These are phyloP conservation scores for Triticum urartu DNA, from an alignment of 176 grass and related monocot genomes.

Conservation along the genomic window DNA sequence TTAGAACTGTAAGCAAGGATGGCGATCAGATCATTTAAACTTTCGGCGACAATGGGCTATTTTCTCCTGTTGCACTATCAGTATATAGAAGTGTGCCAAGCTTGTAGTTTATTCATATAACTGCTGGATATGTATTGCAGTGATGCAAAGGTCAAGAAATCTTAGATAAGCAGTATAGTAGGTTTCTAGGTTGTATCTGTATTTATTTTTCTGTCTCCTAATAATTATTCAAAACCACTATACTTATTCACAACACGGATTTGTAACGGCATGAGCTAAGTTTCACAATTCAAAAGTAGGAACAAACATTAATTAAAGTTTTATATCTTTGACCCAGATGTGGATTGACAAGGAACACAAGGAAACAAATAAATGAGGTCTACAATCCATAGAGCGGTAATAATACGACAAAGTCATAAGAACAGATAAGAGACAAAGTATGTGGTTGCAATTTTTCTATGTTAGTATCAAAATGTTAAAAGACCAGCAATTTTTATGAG, in stretches of 20 bases:
- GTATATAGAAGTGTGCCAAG: background rate
- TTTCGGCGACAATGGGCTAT: background rate
- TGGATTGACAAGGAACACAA: background rate
- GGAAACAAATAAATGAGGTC: background rate
- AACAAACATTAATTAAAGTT: background rate
- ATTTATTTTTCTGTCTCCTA: background rate
- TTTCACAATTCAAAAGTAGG: background rate
- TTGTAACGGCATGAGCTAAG: background rate
- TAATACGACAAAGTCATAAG: background rate
- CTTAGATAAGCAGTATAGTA: slow-evolving; percentile 25
- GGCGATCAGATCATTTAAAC: background rate
- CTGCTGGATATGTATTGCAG: slow-evolving; percentile 21
- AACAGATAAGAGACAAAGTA: background rate
- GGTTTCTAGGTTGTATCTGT: slow-evolving; percentile 16
- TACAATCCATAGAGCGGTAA: background rate
- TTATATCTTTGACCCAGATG: background rate
- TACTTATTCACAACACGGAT: background rate
- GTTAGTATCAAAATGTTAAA: background rate
- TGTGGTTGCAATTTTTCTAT: background rate
- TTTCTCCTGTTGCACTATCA: slow-evolving; percentile 26
- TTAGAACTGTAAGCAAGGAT: slow-evolving; percentile 19
- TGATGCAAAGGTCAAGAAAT: slow-evolving; percentile 21
- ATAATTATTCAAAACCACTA: background rate
- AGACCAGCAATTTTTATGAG: background rate
- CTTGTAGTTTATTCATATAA: slow-evolving; percentile 33